Base-by-base conservation (phyloP, 306 rosid species). In the Styphnolobium japonicum region DNA sequence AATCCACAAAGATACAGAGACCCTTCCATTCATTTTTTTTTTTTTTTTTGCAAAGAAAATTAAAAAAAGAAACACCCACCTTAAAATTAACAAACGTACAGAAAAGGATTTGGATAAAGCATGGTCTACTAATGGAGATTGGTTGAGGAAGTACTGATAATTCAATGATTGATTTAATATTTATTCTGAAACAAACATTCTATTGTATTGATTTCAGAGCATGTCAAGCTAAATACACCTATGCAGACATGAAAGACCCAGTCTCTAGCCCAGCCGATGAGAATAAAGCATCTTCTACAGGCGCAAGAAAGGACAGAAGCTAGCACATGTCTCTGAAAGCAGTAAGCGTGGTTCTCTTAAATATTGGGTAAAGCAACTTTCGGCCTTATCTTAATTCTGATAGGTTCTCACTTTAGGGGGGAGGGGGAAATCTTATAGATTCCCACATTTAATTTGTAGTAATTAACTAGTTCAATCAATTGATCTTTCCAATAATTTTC, bases 121-220 rank as follows among this genome's bases (percentile, higher is more conserved):
- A 15, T 4, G 19, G 55, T 48, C 19, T 58, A 25, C 40, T 18
- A 10, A 21, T 39, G 2, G 4, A 49, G 48, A 46, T 76, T 64
- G 25, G 51, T 34, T 34, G 4, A 42, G 25, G 14, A 22, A 40
- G n/a, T 16, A 34, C 61, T 9, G 55, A 70, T 61, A 71, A 58
- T 70, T 46, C 83, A 46, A 60, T 79, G n/a, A 71, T 78, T 39
- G 72, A 43, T 45, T 27, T 18, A 75, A 1, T 1, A 12, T 4
- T 56, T 15, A 37, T 55, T 15, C 23, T 67, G 31, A 37, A 45
- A 22, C 21, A 14, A 42, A 23, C 7, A 15, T 33, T 31, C 16
- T 8, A 3, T 46, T 15, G 43, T 31, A 27, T 23, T 45, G 4
- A 23, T 25, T 55, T 66, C 43, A 31, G n/a, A 48, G 18, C 60